Percentiles rank a stretch among this genome's conserved stretches.
Evolutionary conservation across 352 stramenopile species (phyloP).

Genomic region (Phytopythium kandeliae): DNA sequence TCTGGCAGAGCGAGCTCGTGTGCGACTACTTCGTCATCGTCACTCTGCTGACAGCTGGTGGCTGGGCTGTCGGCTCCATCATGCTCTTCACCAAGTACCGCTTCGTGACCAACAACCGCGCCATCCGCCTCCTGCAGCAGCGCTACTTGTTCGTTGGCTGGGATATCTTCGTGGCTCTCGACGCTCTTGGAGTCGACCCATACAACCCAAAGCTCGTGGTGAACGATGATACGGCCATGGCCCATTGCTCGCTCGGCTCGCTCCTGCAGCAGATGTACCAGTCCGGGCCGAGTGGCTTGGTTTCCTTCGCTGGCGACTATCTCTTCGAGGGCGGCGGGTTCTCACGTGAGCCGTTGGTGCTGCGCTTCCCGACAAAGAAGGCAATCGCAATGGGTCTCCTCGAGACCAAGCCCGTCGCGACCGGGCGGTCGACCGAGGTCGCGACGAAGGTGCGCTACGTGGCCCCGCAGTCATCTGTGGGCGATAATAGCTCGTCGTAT

Average conservation of each 20-base stretch:
- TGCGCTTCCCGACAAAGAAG: constrained; percentile 21
- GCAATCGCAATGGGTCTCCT: constrained; percentile 21
- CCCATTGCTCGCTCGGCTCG: constrained; percentile 26
- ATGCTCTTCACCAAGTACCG: constrained; percentile 23
- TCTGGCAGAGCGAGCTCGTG: constrained; percentile 40
- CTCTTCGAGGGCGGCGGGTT: constrained; percentile 26
- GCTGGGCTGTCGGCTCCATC: constrained; percentile 9
- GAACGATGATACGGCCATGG: constrained; percentile 16
- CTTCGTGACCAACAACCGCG: constrained; percentile 17
- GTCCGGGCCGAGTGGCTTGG: constrained; percentile 28
- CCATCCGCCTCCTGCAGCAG: constrained; percentile 25
- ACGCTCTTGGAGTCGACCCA: constrained; percentile 34
- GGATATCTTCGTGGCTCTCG: constrained; percentile 27
- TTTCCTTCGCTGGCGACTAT: constrained; percentile 25
- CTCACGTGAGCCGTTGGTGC: constrained; percentile 8
- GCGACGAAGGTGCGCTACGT: constrained; percentile 3
- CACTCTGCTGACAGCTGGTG: constrained; percentile 11
- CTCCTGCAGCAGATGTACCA: constrained; percentile 32
- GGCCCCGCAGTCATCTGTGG: neutral
- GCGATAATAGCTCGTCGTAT: neutral
- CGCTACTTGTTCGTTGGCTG: constrained; percentile 37
- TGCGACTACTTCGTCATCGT: constrained; percentile 34
- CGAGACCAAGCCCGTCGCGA: constrained; percentile 1
- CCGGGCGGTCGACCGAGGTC: constrained; percentile 1
- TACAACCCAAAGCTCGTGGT: constrained; percentile 14